Base-by-base conservation (phyloP, 345 rosid genomes). In the Linum tenue region DNA sequence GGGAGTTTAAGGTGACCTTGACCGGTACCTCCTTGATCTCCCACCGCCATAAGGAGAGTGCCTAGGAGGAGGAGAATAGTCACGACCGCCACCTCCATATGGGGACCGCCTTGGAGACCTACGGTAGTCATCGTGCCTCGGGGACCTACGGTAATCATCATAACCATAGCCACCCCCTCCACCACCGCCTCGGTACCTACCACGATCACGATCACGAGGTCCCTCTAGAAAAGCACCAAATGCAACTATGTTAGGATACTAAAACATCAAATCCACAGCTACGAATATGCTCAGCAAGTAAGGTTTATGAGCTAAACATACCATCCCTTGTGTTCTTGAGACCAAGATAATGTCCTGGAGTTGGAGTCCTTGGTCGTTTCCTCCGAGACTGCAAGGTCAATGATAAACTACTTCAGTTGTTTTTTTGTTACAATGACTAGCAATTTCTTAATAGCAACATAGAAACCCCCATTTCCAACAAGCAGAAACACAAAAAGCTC, bases 291-390 rank as follows among this genome's bases (percentile, higher is more conserved):
- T 37, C 14, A 22, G 48, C 3, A 51, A 9, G 31, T 17, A 64
- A 61, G 11, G 31, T 22, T 51, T 16, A 16, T 38, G 41, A 50
- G 40, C 17, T 48, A 60, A 39, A 61, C 78, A 76, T 69, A 94
- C 99, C 96, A 15, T 90, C 97, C 72, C 97, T 78, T 59, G 85
- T 72, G 67, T 79, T 94, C 78, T 94, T 94, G 79, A 94, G 76
- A 62, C 99, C 99, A 75, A 94, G 97, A 79, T 94, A 94, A 77
- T 94, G 97, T 58, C 99, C 99, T 6, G 99, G 97, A 15, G 99
- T 94, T 55, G 99, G 99, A 62, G 99, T 90, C 77, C 99, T 85
- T 8, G 97, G 78, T n/a, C 97, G 87, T 72, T 85, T 94, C 82
- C 99, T 88, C 60, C 99, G 81, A 43, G 99, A 94, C 97, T 94